Evolutionary conservation across 805 yeast genomes (phyloP).

Genomic region (Candida adriatica): DNA sequence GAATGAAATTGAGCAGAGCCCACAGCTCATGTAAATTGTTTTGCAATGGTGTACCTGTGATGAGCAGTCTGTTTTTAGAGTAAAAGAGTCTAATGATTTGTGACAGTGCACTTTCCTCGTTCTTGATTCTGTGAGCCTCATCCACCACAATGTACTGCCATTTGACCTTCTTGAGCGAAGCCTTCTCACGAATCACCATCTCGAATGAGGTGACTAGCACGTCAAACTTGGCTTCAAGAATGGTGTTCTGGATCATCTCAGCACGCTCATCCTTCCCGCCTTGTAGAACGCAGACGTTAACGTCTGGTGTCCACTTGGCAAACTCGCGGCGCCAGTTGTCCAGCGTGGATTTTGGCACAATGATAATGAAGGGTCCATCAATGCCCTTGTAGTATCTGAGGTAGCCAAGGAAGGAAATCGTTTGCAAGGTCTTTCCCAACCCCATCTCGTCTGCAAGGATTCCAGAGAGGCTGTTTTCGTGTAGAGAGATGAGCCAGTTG

Average conservation of each 20-base stretch:
- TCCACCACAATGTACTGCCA: slow-evolving; percentile 95
- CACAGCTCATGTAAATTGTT: slow-evolving; percentile 93
- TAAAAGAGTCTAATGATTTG: slow-evolving; percentile 88
- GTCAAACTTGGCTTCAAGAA: slow-evolving; percentile 76
- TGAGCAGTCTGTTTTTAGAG: slow-evolving; percentile 75
- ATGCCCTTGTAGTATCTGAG: slow-evolving; percentile 69
- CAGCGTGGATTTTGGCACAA: slow-evolving; percentile 92
- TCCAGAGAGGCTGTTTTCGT: slow-evolving; percentile 86
- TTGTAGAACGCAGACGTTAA: slow-evolving; percentile 74
- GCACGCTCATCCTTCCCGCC: slow-evolving; percentile 83
- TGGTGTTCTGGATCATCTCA: slow-evolving; percentile 46
- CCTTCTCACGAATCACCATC: slow-evolving; percentile 85
- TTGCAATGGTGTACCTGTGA: slow-evolving; percentile 95
- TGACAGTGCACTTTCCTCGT: slow-evolving; percentile 86
- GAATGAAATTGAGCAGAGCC: slow-evolving; percentile 84
- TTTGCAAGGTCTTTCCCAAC: slow-evolving; percentile 90
- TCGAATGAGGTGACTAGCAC: slow-evolving; percentile 89
- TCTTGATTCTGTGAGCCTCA: slow-evolving; percentile 95
- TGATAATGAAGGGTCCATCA: slow-evolving; percentile 85
- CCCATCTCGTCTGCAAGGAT: slow-evolving; percentile 99
- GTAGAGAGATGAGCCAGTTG: slow-evolving; percentile 87
- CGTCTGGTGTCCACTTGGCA: slow-evolving; percentile 94
- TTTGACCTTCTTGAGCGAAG: slow-evolving; percentile 67
- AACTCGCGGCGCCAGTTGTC: slow-evolving; percentile 97
- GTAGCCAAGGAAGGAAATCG: slow-evolving; percentile 87